A percentile compares a stretch with the other conserved stretches of the same genome.
These are phyloP conservation scores for Alternaria panax DNA, from an alignment of 2,329 filamentous ascomycete genomes.

Conservation along the genomic window DNA sequence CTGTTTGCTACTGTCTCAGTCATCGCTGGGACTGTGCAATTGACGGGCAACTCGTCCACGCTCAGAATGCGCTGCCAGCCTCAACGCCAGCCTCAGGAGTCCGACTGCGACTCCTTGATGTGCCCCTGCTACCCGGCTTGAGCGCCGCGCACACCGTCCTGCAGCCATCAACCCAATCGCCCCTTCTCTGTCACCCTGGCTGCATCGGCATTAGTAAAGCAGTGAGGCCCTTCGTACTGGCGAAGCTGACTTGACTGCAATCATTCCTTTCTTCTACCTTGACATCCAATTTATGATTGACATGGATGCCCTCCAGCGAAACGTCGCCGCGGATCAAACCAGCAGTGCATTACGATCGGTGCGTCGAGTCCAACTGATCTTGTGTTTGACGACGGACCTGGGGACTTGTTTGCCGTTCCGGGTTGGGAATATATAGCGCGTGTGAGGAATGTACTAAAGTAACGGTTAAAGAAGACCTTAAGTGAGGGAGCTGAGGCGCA, in stretches of 20 bases:
- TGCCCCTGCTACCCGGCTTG: slow-evolving; percentile 16
- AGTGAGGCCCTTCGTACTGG: slow-evolving; percentile 31
- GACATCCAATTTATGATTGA: slow-evolving; percentile 31
- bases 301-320: slow-evolving; percentile 31
- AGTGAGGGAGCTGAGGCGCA: slow-evolving; percentile 55
- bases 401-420: slow-evolving; percentile 8
- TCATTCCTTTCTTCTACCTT: slow-evolving; percentile 31
- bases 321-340: slow-evolving; percentile 15
- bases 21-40: background rate
- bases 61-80: background rate
- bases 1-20: background rate
- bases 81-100: slow-evolving; percentile 16
- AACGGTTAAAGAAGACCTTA: slow-evolving; percentile 54
- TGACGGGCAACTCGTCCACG: background rate
- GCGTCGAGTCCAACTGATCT: background rate
- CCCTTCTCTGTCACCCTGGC: slow-evolving; percentile 1
- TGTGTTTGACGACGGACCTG: background rate
- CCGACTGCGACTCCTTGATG: slow-evolving; percentile 3
- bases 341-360: background rate
- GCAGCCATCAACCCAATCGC: slow-evolving; percentile 26
- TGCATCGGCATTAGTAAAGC: slow-evolving; percentile 19
- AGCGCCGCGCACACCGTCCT: slow-evolving; percentile 27
- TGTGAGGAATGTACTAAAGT: slow-evolving; percentile 37
- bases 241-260: slow-evolving; percentile 24
- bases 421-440: slow-evolving; percentile 18